Evolutionary conservation across 2,329 filamentous ascomycete genomes (phyloP).

Genomic region (Lachnellula arida): DNA sequence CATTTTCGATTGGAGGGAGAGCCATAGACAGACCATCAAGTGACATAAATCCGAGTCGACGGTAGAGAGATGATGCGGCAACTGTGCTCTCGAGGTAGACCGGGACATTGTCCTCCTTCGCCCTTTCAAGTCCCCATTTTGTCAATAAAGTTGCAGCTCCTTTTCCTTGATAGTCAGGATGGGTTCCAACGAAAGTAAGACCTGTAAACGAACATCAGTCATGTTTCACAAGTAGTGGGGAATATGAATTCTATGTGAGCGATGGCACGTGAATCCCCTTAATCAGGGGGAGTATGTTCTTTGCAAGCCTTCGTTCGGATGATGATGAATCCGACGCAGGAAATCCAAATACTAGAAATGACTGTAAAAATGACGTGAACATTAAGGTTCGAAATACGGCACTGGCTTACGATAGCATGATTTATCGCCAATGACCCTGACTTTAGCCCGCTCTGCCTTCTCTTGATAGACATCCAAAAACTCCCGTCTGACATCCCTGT

Average conservation of each 20-base stretch:
- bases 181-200: slow-evolving; percentile 25
- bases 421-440: slow-evolving; percentile 17
- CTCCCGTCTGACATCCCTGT: slow-evolving; percentile 14
- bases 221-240: not conserved
- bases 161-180: slow-evolving; percentile 18
- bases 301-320: slow-evolving; percentile 12
- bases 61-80: slow-evolving; percentile 19
- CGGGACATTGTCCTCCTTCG: slow-evolving; percentile 17
- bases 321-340: slow-evolving; percentile 20
- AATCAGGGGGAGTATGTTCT: no score
- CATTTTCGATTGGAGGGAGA: slow-evolving; percentile 8
- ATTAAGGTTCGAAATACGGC: not conserved
- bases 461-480: slow-evolving; percentile 20
- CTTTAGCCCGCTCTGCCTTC: slow-evolving; percentile 18
- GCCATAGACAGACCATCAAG: slow-evolving; percentile 22
- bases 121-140: slow-evolving; percentile 23
- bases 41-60: slow-evolving; percentile 20
- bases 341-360: not conserved
- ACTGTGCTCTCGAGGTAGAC: slow-evolving; percentile 28
- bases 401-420: slow-evolving; percentile 26
- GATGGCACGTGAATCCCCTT: no score
- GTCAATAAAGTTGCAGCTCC: slow-evolving; percentile 24
- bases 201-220: slow-evolving; percentile 13
- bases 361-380: not conserved
- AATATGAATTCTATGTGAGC: no score